Conservation (phyloP, 2,329 filamentous ascomycete genomes). For the Capronia americana region DNA sequence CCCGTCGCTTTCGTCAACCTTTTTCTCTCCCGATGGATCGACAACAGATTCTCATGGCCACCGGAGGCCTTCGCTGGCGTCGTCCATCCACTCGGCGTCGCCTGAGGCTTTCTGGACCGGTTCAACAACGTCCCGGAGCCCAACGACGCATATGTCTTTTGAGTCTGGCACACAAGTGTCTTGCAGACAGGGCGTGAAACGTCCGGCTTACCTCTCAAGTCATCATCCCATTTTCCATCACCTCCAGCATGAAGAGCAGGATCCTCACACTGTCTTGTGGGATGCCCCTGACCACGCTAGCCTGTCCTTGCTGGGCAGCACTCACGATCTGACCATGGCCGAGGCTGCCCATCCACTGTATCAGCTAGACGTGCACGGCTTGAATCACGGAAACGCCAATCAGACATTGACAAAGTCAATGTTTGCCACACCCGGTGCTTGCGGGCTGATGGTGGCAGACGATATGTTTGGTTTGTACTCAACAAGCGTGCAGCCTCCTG, state of each 20-base stretch:
- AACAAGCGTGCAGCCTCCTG: slow-evolving; percentile 23
- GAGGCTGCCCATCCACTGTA: slow-evolving; percentile 15
- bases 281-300: slow-evolving; percentile 13
- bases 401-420: slow-evolving; percentile 37
- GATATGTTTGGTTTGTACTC: slow-evolving; percentile 26
- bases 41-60: slow-evolving; percentile 21
- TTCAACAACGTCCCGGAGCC: slow-evolving; percentile 31
- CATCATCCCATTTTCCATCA: slow-evolving; percentile 25
- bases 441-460: slow-evolving; percentile 15
- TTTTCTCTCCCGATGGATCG: slow-evolving; percentile 34
- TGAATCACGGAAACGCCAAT: slow-evolving; percentile 27
- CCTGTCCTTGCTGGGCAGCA: slow-evolving; percentile 18
- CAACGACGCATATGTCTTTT: slow-evolving; percentile 31
- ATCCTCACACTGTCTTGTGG: slow-evolving; percentile 22
- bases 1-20: slow-evolving; percentile 35
- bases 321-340: slow-evolving; percentile 19
- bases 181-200: slow-evolving; percentile 30
- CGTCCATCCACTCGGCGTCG: slow-evolving; percentile 32
- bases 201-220: slow-evolving; percentile 21
- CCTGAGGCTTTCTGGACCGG: slow-evolving; percentile 34
- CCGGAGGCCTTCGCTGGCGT: slow-evolving; percentile 30
- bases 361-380: slow-evolving; percentile 5
- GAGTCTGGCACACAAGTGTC: slow-evolving; percentile 18
- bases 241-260: slow-evolving; percentile 25
- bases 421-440: slow-evolving; percentile 19